Percentiles rank a stretch among this genome's conserved stretches.
Conservation (phyloP, 495 filamentous ascomycete species). For the Neurospora tetraspora region DNA sequence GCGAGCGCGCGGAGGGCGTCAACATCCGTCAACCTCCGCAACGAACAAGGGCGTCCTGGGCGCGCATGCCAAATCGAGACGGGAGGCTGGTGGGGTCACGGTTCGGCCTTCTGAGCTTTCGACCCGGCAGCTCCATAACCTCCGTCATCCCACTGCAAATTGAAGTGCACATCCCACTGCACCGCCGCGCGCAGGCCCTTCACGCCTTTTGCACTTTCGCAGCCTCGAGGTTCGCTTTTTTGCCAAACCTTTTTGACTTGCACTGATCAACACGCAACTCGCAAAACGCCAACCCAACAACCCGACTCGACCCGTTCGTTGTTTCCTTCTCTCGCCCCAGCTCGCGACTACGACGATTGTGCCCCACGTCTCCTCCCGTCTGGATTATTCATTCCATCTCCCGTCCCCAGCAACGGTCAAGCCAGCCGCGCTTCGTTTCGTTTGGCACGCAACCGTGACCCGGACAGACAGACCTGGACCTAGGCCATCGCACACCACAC, state of each 20-base stretch:
- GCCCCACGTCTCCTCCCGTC: background rate
- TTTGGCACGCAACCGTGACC: background rate
- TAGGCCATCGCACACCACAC: background rate
- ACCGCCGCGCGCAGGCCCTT: background rate
- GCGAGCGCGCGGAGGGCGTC: background rate
- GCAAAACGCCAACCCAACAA: background rate
- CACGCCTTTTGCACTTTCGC: background rate
- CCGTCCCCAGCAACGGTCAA: background rate
- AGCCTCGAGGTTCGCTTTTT: background rate
- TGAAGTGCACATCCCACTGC: background rate
- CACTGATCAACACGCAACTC: background rate
- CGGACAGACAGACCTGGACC: background rate
- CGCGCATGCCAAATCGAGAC: slow-evolving; percentile 17
- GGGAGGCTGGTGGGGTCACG: slow-evolving; percentile 23
- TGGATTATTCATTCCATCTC: background rate
- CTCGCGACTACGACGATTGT: background rate
- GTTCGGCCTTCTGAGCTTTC: slow-evolving; percentile 28
- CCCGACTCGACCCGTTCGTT: background rate
- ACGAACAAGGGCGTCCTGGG: background rate
- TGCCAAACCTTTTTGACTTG: background rate
- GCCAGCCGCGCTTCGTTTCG: background rate
- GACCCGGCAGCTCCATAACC: slow-evolving; percentile 19
- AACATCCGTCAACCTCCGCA: background rate
- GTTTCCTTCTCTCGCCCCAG: background rate
- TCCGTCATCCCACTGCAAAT: slow-evolving; percentile 19